phyloP scores from a whole-genome alignment of 257 asterid genomes.

The Mitragyna speciosa region DNA sequence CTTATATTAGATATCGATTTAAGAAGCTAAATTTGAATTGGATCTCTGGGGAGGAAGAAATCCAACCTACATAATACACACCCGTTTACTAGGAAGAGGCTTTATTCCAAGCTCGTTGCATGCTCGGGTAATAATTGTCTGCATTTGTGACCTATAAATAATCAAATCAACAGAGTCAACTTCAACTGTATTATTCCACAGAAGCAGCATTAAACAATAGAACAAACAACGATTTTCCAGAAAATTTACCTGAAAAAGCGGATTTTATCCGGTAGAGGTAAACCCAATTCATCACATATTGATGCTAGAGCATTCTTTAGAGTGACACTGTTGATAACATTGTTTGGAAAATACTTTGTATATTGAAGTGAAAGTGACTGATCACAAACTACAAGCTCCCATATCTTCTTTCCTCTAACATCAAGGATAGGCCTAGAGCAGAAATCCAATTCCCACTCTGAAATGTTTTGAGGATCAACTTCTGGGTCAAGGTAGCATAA shows the following conservation, averaged over 20 bases:
- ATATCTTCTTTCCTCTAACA: slow-evolving; percentile 86
- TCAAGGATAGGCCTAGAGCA: slow-evolving; percentile 97
- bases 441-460: slow-evolving; percentile 96
- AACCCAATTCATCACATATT: slow-evolving; percentile 73
- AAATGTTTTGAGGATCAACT: slow-evolving; percentile 60
- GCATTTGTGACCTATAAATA: slow-evolving; percentile 88
- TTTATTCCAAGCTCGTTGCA: slow-evolving; percentile 83
- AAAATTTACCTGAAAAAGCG: slow-evolving; percentile 72
- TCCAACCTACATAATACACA: slow-evolving; percentile 37
- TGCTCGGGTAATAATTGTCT: slow-evolving; percentile 89
- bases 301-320: slow-evolving; percentile 74
- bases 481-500: slow-evolving; percentile 83
- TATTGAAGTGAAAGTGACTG: slow-evolving; percentile 82
- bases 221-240: not conserved
- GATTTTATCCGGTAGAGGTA: slow-evolving; percentile 78
- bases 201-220: not conserved
- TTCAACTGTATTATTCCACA: not conserved
- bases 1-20: not conserved
- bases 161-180: slow-evolving; percentile 20
- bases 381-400: slow-evolving; percentile 98
- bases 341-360: slow-evolving; percentile 87
- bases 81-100: slow-evolving; percentile 89
- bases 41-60: slow-evolving; percentile 2
- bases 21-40: not conserved
- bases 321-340: slow-evolving; percentile 86